These are phyloP conservation scores for Mortierella sp. DNA, from an alignment of 371 early-diverging fungal genomes.

Conservation along the genomic window DNA sequence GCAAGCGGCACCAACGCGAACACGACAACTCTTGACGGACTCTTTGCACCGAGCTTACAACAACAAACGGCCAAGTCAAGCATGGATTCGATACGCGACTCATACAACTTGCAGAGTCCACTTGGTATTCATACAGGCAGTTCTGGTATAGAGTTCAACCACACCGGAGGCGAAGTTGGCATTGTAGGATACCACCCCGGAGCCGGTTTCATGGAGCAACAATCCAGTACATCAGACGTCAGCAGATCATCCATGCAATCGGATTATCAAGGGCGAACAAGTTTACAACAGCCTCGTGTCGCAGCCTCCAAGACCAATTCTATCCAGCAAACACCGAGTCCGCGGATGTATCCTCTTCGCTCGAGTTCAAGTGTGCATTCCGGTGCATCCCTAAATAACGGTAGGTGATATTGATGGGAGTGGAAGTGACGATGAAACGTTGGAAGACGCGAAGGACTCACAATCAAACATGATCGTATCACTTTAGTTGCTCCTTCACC, in stretches of 20 bases:
- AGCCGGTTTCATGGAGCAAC: slow-evolving; percentile 7
- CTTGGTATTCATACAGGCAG: neutral
- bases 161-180: neutral
- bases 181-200: slow-evolving; percentile 9
- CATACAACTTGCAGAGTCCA: neutral
- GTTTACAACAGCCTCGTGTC: slow-evolving; percentile 23
- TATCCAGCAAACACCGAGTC: slow-evolving; percentile 21
- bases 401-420: slow-evolving; percentile 5
- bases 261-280: slow-evolving; percentile 32
- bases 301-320: slow-evolving; percentile 12
- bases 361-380: slow-evolving; percentile 25
- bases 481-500: slow-evolving; percentile 21
- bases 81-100: slow-evolving; percentile 31
- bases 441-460: too few species aligned
- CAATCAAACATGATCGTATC: too few species aligned
- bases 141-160: neutral
- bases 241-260: slow-evolving; percentile 28
- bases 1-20: slow-evolving; percentile 23
- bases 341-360: slow-evolving; percentile 21
- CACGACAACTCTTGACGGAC: slow-evolving; percentile 42
- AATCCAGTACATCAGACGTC: slow-evolving; percentile 19
- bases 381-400: slow-evolving; percentile 22
- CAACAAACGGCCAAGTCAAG: slow-evolving; percentile 19
- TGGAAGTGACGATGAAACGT: too few species aligned
- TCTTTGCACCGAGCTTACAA: slow-evolving; percentile 25